Evolutionary conservation across 208 protist genomes (phyloP), one percentile per base, ranked within the genome.

Genomic region (Naegleria fowleri): DNA sequence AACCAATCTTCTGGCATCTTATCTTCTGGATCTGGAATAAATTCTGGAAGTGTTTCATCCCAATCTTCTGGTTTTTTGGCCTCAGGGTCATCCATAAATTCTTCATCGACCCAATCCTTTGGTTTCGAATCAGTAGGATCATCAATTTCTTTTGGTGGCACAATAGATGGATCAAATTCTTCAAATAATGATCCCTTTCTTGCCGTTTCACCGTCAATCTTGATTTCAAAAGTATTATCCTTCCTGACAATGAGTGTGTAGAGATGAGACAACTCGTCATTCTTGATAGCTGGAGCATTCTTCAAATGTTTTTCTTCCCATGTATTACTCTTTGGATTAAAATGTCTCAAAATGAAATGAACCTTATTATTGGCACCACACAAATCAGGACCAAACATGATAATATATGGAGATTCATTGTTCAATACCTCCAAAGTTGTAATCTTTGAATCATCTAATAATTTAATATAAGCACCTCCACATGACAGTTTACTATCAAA

Each of bases 331-430:
- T 94, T 94, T 55, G 96, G 97, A 38, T 98, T 97, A 94, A 98
- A 96, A 58, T 93, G 94, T 91, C 95, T 94, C 51, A 98, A 94
- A 93, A 99, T 98, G 59, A 98, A 94, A 93, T 99, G 97, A 39
- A 98, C 92, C 90, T 95, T 95, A 59, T 95, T 96, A 13, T 16
- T 93, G 22, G 84, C 25, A 90, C 97, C 97, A 91, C 97, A 99
- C 76, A 94, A 94, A 94, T 99, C 98, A 59, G 97, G 97, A 86
- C 97, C 98, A 92, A 98, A 98, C 97, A 99, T 99, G 75, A 99
- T 96, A 92, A 93, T 94, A 94, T 98, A 98, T 55, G 93, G 91
- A 48, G 96, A 95, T 15, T 98, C 96, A 33, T 94, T 96, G 90
- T 95, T 85, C 91, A 98, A 97, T 79, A 95, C 91, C 39, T 91